Base-by-base conservation (phyloP, 192 early-diverging fungal species). In the Entrophospora sp. region DNA sequence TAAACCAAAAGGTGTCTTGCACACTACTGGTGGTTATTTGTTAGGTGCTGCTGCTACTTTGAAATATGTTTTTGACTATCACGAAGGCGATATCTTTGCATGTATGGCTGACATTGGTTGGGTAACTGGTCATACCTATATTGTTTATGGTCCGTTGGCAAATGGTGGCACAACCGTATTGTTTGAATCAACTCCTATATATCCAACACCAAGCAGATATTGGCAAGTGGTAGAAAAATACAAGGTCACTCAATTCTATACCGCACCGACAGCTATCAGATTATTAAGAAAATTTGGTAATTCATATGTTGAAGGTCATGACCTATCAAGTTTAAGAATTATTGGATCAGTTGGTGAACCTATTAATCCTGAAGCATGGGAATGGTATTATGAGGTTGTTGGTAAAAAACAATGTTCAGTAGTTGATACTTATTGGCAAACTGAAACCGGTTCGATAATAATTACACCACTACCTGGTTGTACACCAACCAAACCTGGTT, bases 301-400 rank as follows among this genome's bases (percentile, higher is more conserved):
- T 58, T 73, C 86, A 6, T 81, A 79, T 76, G 83, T 97, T 28
- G 80, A 83, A 52, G 79, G 80, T 32, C 88, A 89, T 78, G 87
- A 91, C 46, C 79, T 98, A 53, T 85, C 84, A 30, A 83, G 86
- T 16, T 84, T 98, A 56, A 86, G 93, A 64, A 87, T 96, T 32
- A 85, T 98, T 30, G 95, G 94, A 43, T 89, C 91, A 16, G 95
- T 98, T 12, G 95, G 95, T 57, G 95, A 98, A 75, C 95, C 95
- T 52, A 98, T 98, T 77, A 94, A 96, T 74, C 92, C 94, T 40
- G 93, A 96, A 68, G 94, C 95, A 18, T 98, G 95, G 95, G 78
- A 85, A 67, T 98, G 95, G 95, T 98, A 98, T 79, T 81, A 93
- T 81, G 83, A 91, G 57, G 84, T 91, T 24, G 91, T 98, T 31